These are phyloP conservation scores for Cordyceps tenuipes DNA, from an alignment of 2,329 filamentous ascomycete species.

Conservation along the genomic window DNA sequence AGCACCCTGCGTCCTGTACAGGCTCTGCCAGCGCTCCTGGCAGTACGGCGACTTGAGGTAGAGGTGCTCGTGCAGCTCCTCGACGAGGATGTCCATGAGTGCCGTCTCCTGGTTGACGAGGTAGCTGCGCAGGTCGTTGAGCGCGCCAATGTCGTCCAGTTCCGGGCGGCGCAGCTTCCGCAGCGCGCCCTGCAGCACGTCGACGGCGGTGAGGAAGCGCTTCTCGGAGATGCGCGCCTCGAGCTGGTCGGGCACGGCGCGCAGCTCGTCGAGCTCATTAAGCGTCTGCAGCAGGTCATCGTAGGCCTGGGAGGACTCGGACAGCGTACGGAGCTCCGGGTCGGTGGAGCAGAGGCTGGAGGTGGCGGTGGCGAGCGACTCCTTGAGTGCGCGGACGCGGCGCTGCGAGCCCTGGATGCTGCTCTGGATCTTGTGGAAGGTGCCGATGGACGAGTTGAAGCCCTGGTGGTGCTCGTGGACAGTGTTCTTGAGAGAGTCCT, in stretches of 20 bases:
- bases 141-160: slow-evolving; percentile 81
- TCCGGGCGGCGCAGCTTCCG: slow-evolving; percentile 78
- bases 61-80: slow-evolving; percentile 92
- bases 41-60: slow-evolving; percentile 98
- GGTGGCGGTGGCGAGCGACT: slow-evolving; percentile 75
- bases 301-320: slow-evolving; percentile 79
- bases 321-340: slow-evolving; percentile 84
- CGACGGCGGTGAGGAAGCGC: slow-evolving; percentile 84
- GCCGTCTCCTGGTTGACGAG: slow-evolving; percentile 88
- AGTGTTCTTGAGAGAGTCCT: slow-evolving; percentile 85
- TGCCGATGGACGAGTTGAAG: slow-evolving; percentile 98
- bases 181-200: slow-evolving; percentile 80
- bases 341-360: slow-evolving; percentile 74
- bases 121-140: slow-evolving; percentile 79
- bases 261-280: slow-evolving; percentile 77
- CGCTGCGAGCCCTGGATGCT: slow-evolving; percentile 86
- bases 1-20: slow-evolving; percentile 58
- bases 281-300: slow-evolving; percentile 81
- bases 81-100: slow-evolving; percentile 89
- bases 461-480: slow-evolving; percentile 98
- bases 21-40: slow-evolving; percentile 86
- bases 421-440: slow-evolving; percentile 95
- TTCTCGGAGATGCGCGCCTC: slow-evolving; percentile 96
- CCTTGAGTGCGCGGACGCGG: slow-evolving; percentile 72
- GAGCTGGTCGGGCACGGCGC: slow-evolving; percentile 81